Evolutionary conservation across 805 yeast genomes (phyloP).

Genomic region (Yarrowia keelungensis): DNA sequence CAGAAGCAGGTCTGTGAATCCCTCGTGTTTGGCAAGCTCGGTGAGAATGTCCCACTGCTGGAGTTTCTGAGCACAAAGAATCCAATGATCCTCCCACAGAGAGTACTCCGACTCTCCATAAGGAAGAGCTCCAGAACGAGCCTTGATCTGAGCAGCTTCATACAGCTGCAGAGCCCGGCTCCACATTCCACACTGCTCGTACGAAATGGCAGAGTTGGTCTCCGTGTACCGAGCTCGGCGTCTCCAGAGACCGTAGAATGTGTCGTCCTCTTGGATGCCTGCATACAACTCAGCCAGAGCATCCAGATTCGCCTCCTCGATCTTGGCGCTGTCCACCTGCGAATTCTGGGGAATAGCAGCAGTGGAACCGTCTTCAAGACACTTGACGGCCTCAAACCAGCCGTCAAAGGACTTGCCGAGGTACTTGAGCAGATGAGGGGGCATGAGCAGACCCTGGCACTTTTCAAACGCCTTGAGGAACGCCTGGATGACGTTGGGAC

Average conservation of each 20-base stretch:
- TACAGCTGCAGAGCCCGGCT: slow-evolving; percentile 91
- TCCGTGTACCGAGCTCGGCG: slow-evolving; percentile 93
- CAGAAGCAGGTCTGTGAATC: slow-evolving; percentile 90
- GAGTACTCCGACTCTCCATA: slow-evolving; percentile 95
- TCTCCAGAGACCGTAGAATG: slow-evolving; percentile 98
- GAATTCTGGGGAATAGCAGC: slow-evolving; percentile 57
- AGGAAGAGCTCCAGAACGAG: slow-evolving; percentile 92
- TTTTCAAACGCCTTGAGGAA: slow-evolving; percentile 76
- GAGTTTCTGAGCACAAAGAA: slow-evolving; percentile 91
- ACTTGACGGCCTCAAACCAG: slow-evolving; percentile 87
- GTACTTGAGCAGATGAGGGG: slow-evolving; percentile 92
- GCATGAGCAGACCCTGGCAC: slow-evolving; percentile 70
- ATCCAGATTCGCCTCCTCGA: slow-evolving; percentile 85
- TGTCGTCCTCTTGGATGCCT: slow-evolving; percentile 88
- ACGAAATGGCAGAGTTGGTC: slow-evolving; percentile 90
- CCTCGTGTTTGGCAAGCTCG: slow-evolving; percentile 96
- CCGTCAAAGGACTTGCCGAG: slow-evolving; percentile 85
- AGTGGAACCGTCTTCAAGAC: slow-evolving; percentile 74
- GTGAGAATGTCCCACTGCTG: slow-evolving; percentile 99
- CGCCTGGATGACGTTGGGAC: slow-evolving; percentile 87
- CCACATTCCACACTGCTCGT: slow-evolving; percentile 95
- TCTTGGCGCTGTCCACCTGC: slow-evolving; percentile 65
- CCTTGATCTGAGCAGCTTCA: slow-evolving; percentile 96
- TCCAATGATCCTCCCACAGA: slow-evolving; percentile 99
- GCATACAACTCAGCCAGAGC: slow-evolving; percentile 90